Base-by-base conservation (phyloP, 352 stramenopile species). In the Globisporangium cederbergense region DNA sequence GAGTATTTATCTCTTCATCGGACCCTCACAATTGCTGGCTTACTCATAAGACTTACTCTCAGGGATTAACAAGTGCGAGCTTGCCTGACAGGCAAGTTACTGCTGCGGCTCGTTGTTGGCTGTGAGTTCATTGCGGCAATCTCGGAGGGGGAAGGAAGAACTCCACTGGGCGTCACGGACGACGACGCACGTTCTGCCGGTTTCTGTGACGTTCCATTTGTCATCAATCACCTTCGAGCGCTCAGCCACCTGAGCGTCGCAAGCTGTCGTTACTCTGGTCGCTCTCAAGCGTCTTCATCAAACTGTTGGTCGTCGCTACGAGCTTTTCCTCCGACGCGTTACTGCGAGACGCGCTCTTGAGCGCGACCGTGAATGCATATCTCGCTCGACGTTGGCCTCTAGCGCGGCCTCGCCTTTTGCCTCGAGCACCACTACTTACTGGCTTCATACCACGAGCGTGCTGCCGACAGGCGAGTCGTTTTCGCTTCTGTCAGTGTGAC, bases 261-360 rank as follows among this genome's bases (percentile, higher is more conserved):
- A 51, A n/a, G 7, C 45, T n/a, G 4, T 18, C 20, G 45, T 51
- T 3, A 8, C 45, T 51, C 18, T 16, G 18, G 18, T 30, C 18
- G n/a, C n/a, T 51, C n/a, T 51, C n/a, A n/a, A 51, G 45, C 45
- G 16, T 51, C 45, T 51, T 30, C 45, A 51, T 51, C 18, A 51
- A 25, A 6, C 28, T 4, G 45, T 51, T n/a, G n/a, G 10, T n/a
- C n/a, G 13, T 51, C 18, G 25, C 45, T 13, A 7, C 45, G 4
- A 28, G 45, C 4, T 30, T 51, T 3, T 51, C 45, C n/a, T 51
- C 45, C 9, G 45, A 51, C 5, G 45, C 28, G 45, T 51, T 28
- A 18, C 16, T 8, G 1, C 14, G 43, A 22, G 9, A 2, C 8
- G 45, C 45, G 4, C 18, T 30, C 7, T 28, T n/a, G 18, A 30